phyloP scores from a whole-genome alignment of 352 stramenopile species.

The Phytophthora ramorum region DNA sequence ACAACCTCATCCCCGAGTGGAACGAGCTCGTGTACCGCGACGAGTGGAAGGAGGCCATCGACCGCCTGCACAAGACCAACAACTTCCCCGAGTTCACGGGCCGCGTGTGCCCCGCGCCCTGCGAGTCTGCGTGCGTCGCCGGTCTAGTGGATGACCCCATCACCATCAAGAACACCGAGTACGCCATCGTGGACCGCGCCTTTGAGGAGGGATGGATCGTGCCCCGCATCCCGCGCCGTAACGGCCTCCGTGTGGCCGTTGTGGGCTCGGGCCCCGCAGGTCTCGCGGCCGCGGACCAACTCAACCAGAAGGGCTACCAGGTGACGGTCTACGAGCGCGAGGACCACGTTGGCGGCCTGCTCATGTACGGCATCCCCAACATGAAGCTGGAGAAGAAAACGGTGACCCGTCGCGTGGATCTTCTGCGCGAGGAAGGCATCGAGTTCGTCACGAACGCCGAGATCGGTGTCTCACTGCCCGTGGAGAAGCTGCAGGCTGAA shows the following conservation, averaged over 20 bases:
- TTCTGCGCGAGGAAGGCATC: conserved; percentile 96
- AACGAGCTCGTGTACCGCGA: conserved; percentile 98
- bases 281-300: conserved; percentile 94
- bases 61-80: conserved; percentile 98
- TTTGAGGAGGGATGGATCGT: conserved; percentile 96
- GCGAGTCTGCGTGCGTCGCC: conserved; percentile 96
- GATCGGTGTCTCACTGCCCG: conserved; percentile 90
- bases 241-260: conserved; percentile 95
- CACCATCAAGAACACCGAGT: conserved; percentile 99
- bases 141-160: conserved; percentile 96
- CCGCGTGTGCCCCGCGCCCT: conserved; percentile 97
- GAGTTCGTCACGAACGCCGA: conserved; percentile 97
- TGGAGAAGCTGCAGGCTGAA: conserved; percentile 66
- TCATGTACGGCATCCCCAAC: conserved; percentile 99
- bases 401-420: conserved; percentile 94
- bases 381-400: conserved; percentile 99
- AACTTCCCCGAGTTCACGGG: conserved; percentile 99
- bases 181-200: conserved; percentile 97
- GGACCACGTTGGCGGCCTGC: conserved; percentile 94
- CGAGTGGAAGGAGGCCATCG: conserved; percentile 96
- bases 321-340: conserved; percentile 98
- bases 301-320: conserved; percentile 98
- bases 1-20: conserved; percentile 99
- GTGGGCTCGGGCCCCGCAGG: conserved; percentile 94
- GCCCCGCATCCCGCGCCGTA: conserved; percentile 92